Base-by-base conservation (phyloP, 352 stramenopile species). In the Globisporangium cystogenes region DNA sequence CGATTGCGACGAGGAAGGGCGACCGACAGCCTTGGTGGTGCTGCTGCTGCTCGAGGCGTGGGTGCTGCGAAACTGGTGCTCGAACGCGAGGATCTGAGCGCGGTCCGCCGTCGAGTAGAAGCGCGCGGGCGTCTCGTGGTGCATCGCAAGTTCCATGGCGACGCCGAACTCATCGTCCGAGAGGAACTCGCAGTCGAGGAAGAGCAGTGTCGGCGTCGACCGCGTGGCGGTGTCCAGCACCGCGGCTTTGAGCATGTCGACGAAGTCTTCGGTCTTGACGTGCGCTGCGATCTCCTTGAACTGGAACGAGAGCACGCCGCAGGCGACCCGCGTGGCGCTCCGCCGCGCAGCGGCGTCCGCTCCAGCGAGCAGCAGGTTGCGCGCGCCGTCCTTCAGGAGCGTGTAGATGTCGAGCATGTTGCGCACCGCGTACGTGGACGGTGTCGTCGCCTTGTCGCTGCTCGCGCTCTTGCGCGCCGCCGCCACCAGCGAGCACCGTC, bases 121-220 rank as follows among this genome's bases (percentile, higher is more conserved):
- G 12, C 73, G 58, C 3, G 44, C 36, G 6, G 76, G 74, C 1
- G 85, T 18, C 40, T 86, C 76, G 18, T 67, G 60, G 29, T 78
- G 68, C 6, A 62, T 51, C 31, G 85, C 55, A 5, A 83, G 49
- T 26, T 84, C 62, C 26, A 82, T 46, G 0, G 82, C 21, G 29
- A 85, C 29, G 6, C 58, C 57, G 4, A 70, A 53, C n/a, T 81
- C 70, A 6, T 65, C 62, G 1, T 14, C 4, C 7, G 57, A 56
- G 3, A 90, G 46, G 27, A 82, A 64, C n/a, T 86, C 74, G 16
- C 73, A 81, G 14, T 84, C 76, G 5, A 68, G 50, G 44, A 77
- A 90, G 12, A 90, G 27, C 29, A 87, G 49, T 0, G 70, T 84
- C 40, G 83, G 65, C 2, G 63, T 71, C 3, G 69, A 63, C 36